Percentiles rank a stretch among this genome's conserved stretches.
Conservation (phyloP, 2,329 filamentous ascomycete genomes). For the Moelleriella libera region DNA sequence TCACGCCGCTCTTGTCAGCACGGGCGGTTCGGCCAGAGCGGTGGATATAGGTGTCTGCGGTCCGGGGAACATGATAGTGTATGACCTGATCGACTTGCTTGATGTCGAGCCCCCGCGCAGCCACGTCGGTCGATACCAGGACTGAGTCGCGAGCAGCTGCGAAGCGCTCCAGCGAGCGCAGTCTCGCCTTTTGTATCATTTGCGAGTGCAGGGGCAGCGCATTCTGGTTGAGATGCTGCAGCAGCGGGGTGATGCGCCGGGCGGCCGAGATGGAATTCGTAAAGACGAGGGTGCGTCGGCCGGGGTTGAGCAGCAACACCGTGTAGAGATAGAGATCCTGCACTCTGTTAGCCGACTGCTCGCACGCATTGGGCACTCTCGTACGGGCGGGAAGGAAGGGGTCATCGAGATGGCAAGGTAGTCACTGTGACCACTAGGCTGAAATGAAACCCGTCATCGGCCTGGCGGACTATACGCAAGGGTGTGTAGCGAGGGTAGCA, state of each 20-base stretch:
- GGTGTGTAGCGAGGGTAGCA: no score
- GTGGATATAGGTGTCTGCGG: slow-evolving; percentile 90
- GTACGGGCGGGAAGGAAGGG: background rate
- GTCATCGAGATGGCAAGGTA: background rate
- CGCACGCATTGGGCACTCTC: no score
- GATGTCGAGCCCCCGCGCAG: slow-evolving; percentile 87
- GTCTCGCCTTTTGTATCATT: slow-evolving; percentile 89
- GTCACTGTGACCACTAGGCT: no score
- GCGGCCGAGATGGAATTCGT: slow-evolving; percentile 93
- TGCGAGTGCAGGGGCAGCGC: slow-evolving; percentile 75
- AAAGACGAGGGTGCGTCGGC: slow-evolving; percentile 74
- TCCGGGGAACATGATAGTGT: slow-evolving; percentile 87
- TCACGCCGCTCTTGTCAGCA: slow-evolving; percentile 61
- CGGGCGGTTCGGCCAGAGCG: slow-evolving; percentile 89
- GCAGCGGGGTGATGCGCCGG: slow-evolving; percentile 68
- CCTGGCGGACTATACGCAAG: no score
- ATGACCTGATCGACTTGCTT: slow-evolving; percentile 77
- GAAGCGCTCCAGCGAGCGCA: slow-evolving; percentile 88
- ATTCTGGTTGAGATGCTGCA: slow-evolving; percentile 68
- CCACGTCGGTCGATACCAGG: slow-evolving; percentile 85
- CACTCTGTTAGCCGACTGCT: slow-evolving; percentile 7
- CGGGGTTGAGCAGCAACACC: slow-evolving; percentile 68
- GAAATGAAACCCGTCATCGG: no score
- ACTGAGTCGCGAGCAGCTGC: slow-evolving; percentile 52
- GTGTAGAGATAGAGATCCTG: slow-evolving; percentile 88